Base-by-base conservation (phyloP, 441 rosid genomes). In the Corymbia citriodora region DNA sequence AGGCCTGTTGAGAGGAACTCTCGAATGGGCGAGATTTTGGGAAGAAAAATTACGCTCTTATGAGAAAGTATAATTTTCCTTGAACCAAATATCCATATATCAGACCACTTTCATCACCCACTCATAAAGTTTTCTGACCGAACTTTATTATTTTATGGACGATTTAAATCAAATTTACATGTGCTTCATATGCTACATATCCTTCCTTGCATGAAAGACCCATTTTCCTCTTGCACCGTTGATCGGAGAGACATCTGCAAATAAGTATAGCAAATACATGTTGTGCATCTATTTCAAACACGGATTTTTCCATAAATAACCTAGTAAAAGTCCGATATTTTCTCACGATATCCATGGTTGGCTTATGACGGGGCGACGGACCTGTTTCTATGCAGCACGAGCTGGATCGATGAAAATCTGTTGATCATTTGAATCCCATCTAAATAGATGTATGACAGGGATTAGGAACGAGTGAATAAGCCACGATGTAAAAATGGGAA, bases 401-500 rank as follows among this genome's bases (percentile, higher is more conserved):
- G 9, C 3, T 9, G 23, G 21, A 18, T 55, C 23, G 18, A 59
- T 23, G 25, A 59, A 25, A 23, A 13, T 59, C 17, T 8, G 0
- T 10, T 59, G 29, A 59, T 59, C 63, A 59, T 59, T 29, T 3
- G 59, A 55, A 19, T 1, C 33, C 72, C 36, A 63, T 63, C 9
- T 29, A 63, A 63, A 14, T 14, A 14, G 18, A n/a, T 0, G 72
- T 0, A 68, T 0, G 40, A 4, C 40, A 31, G 0, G 79, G 15
- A 68, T 4, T 68, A 16, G 79, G 79, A 68, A 68, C 79, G 40
- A 68, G 79, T 8, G 79, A 68, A 16, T 31, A 68, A 68, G 40
- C 79, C 79, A n/a, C 36, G 18, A 23, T 16, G 79, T 40, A 68
- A 59, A 59, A 9, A n/a, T 68, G 40, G 79, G 21, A 31, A 68